Conservation (phyloP, 1,139 yeast genomes). For the Geotrichum australiense region DNA sequence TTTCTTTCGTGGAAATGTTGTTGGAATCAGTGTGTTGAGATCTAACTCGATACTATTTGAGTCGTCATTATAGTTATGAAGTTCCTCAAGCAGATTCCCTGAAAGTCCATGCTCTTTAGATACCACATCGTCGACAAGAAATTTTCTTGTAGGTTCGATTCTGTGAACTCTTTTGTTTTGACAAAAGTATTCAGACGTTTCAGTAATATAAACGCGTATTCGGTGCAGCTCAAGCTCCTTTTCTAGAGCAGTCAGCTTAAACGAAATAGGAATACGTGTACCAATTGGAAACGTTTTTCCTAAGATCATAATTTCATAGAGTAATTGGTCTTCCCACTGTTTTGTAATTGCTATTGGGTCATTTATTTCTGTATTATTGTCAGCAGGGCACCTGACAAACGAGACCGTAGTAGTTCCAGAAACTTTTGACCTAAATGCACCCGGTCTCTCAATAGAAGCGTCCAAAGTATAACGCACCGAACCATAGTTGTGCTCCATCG, state of each 20-base stretch:
- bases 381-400: slow-evolving; percentile 70
- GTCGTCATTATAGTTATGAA: slow-evolving; percentile 18
- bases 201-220: slow-evolving; percentile 76
- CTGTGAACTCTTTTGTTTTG: slow-evolving; percentile 80
- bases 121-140: slow-evolving; percentile 68
- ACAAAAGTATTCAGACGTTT: slow-evolving; percentile 84
- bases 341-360: slow-evolving; percentile 88
- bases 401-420: slow-evolving; percentile 56
- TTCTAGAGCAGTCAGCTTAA: slow-evolving; percentile 76
- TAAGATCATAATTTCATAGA: slow-evolving; percentile 78
- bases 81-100: slow-evolving; percentile 36
- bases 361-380: slow-evolving; percentile 72
- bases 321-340: slow-evolving; percentile 90
- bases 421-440: slow-evolving; percentile 77
- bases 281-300: slow-evolving; percentile 83
- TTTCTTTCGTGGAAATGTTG: slow-evolving; percentile 40
- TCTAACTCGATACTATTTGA: slow-evolving; percentile 56
- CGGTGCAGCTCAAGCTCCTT: slow-evolving; percentile 75
- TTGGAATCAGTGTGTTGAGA: slow-evolving; percentile 79
- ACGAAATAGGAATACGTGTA: slow-evolving; percentile 74
- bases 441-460: slow-evolving; percentile 64
- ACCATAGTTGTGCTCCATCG: slow-evolving; percentile 76
- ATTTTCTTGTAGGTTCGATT: slow-evolving; percentile 81
- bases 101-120: slow-evolving; percentile 45
- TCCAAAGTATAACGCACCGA: slow-evolving; percentile 62